Base-by-base conservation (phyloP, 31 red algal species). In the Asparagopsis taxiformis region DNA sequence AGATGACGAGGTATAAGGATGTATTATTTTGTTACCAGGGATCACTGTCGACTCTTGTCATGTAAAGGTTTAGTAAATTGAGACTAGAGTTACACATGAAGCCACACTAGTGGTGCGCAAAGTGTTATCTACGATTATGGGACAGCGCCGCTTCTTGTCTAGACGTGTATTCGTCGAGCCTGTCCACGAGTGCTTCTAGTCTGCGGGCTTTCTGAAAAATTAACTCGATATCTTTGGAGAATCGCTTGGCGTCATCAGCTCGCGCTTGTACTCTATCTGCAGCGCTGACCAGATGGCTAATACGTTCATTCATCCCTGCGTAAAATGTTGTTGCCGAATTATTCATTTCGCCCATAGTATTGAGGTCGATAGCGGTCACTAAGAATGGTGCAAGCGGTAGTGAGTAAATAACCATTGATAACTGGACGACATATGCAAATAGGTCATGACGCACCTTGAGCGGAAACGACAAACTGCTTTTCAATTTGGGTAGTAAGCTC, bases 261-360 rank as follows among this genome's bases (percentile, higher is more conserved):
- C 75, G 70, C 16, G 23, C 46, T 69, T 85, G 81, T 43, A 74
- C 70, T 35, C 59, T 48, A 52, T 65, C 48, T 15, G 70, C 60
- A 49, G 81, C 68, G 34, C 37, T 53, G 23, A 62, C 59, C 10
- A 85, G 65, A 24, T 46, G 38, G 37, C 17, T 59, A 35, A 85
- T 74, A 26, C 81, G 57, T 39, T 85, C 81, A 68, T 85, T 72
- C 62, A 85, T 68, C 13, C 68, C 81, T 1, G 81, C 81, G 26
- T 85, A 74, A 51, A 85, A 85, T 16, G 81, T 75, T 37, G 68
- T 21, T 17, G 70, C 31, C 1, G 81, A 65, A 26, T 56, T 65
- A 24, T 85, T 85, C 81, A 85, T 85, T 8, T 54, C 48, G 28
- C 31, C 37, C 13, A 85, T 32, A 25, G 70, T 61, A 35, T 56